These are phyloP conservation scores for Backusella psychrophila DNA, from an alignment of 192 early-diverging fungal genomes.

Conservation along the genomic window DNA sequence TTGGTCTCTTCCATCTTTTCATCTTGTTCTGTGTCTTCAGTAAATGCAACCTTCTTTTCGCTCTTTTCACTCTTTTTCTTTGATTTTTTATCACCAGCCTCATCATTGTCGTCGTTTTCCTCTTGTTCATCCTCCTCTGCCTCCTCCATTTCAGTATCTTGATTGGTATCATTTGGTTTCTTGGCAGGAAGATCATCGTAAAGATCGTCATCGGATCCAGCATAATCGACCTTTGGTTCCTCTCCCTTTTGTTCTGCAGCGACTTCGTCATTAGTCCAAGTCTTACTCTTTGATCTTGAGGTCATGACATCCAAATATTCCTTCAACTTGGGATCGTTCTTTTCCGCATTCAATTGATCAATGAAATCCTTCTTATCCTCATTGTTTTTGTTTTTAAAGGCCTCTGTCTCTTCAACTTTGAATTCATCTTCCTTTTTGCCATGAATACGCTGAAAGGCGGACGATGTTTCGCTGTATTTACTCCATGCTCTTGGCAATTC, in stretches of 20 bases:
- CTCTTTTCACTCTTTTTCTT: constrained; percentile 15
- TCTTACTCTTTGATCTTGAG: constrained; percentile 69
- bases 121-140: constrained; percentile 30
- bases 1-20: background rate
- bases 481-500: constrained; percentile 89
- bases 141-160: constrained; percentile 28
- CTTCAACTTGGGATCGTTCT: constrained; percentile 79
- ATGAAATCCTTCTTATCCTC: constrained; percentile 48
- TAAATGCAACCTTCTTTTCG: background rate
- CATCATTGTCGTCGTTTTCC: constrained; percentile 11
- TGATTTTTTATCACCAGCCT: constrained; percentile 22
- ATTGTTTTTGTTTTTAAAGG: constrained; percentile 39
- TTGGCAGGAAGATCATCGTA: constrained; percentile 68
- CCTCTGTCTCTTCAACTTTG: constrained; percentile 37
- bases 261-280: constrained; percentile 92
- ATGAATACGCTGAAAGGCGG: constrained; percentile 61
- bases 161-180: constrained; percentile 40
- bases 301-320: constrained; percentile 92
- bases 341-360: constrained; percentile 49
- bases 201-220: constrained; percentile 63
- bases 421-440: constrained; percentile 18
- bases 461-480: constrained; percentile 80
- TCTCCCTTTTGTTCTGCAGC: constrained; percentile 38
- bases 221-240: constrained; percentile 33
- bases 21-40: background rate